These are phyloP conservation scores for Metschnikowia henanensis DNA, from an alignment of 805 yeast genomes.

Conservation along the genomic window DNA sequence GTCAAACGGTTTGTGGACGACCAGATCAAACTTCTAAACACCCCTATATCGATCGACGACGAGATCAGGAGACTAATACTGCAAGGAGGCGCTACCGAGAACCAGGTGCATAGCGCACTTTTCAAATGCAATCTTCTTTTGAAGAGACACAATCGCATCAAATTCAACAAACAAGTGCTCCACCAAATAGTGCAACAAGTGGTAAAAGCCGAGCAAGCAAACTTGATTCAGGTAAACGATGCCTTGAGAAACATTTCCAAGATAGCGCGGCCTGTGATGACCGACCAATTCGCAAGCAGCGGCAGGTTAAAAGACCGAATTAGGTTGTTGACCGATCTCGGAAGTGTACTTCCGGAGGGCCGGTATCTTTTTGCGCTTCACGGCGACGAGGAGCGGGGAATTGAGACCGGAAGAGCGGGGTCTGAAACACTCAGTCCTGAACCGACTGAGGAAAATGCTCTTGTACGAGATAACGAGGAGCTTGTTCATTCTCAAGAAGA, in stretches of 20 bases:
- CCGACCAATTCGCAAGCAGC: constrained; percentile 23
- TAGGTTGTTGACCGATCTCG: constrained; percentile 24
- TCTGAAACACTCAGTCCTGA: neutral
- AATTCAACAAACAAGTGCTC: constrained; percentile 31
- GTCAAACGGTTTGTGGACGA: constrained; percentile 35
- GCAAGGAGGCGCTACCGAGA: constrained; percentile 10
- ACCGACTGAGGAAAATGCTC: neutral
- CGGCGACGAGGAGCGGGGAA: neutral
- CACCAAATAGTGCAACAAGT: constrained; percentile 40
- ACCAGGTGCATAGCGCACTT: constrained; percentile 20
- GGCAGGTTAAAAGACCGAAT: constrained; percentile 17
- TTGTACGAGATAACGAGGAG: constrained; percentile 24
- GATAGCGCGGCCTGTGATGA: constrained; percentile 27
- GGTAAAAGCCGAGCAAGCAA: constrained; percentile 31
- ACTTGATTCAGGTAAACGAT: constrained; percentile 29
- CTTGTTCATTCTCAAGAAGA: constrained; percentile 7
- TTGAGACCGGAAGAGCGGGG: too few species aligned
- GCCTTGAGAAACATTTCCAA: constrained; percentile 22
- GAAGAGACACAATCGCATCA: constrained; percentile 27
- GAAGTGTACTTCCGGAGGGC: constrained; percentile 34
- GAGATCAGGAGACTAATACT: constrained; percentile 17
- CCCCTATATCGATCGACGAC: constrained; percentile 26
- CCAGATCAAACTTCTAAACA: constrained; percentile 28
- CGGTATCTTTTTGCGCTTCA: constrained; percentile 26
- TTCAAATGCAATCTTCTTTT: constrained; percentile 24